These are phyloP conservation scores for Macrolepiota albuminosa DNA, from an alignment of 768 basidiomycete species.

Conservation along the genomic window DNA sequence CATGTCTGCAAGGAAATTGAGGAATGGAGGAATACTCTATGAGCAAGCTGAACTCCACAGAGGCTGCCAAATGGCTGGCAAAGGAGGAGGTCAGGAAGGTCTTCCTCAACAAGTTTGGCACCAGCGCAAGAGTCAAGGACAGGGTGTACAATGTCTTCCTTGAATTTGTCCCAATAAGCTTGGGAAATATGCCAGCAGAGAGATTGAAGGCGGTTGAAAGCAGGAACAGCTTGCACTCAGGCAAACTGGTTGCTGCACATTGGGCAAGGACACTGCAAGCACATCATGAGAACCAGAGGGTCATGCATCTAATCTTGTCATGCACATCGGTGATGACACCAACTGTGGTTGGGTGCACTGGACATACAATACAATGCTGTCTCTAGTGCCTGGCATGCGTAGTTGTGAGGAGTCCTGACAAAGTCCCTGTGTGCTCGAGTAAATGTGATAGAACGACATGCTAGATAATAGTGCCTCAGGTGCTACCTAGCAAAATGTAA, in stretches of 20 bases:
- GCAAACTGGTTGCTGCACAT: background rate
- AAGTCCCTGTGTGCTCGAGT: no score
- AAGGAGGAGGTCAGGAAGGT: background rate
- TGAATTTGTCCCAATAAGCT: background rate
- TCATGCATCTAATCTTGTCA: background rate
- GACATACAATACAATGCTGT: no score
- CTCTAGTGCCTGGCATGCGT: no score
- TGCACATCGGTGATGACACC: no score
- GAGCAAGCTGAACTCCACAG: background rate
- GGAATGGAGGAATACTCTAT: background rate
- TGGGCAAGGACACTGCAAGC: background rate
- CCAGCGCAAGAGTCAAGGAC: background rate
- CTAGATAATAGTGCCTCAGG: no score
- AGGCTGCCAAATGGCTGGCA: background rate
- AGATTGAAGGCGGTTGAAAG: background rate
- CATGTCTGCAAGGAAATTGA: background rate
- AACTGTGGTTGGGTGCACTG: no score
- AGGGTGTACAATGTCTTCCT: background rate
- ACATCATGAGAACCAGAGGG: background rate
- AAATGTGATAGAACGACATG: no score
- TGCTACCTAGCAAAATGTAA: no score
- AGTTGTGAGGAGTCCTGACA: no score
- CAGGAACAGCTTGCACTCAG: background rate
- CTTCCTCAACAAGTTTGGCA: background rate
- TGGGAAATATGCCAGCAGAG: background rate